These are phyloP conservation scores for Lasiosphaeriaceae sp. DNA, from an alignment of 495 filamentous ascomycete genomes.

Conservation along the genomic window DNA sequence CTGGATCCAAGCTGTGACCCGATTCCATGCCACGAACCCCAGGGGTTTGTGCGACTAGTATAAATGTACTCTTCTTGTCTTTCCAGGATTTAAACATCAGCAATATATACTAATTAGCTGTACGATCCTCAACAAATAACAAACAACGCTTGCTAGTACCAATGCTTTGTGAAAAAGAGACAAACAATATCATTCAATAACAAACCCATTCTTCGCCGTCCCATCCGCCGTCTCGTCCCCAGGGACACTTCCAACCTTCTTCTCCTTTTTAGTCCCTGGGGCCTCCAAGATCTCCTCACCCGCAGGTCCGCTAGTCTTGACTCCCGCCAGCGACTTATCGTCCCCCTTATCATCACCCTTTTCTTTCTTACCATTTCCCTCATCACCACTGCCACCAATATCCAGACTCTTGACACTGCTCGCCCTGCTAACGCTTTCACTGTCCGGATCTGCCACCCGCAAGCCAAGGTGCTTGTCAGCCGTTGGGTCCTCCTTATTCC, in stretches of 20 bases:
- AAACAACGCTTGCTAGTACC: no score
- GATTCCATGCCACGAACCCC: no score
- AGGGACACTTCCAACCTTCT: neutral
- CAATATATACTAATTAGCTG: no score
- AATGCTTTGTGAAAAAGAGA: no score
- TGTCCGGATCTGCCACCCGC: slow-evolving; percentile 56
- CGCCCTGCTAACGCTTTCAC: slow-evolving; percentile 62
- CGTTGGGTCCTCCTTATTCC: slow-evolving; percentile 37
- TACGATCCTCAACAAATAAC: no score
- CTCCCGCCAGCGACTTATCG: slow-evolving; percentile 22
- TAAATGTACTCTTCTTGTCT: no score
- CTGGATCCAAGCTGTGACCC: no score
- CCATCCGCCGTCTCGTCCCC: slow-evolving; percentile 3
- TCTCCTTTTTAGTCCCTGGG: neutral
- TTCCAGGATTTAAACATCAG: no score
- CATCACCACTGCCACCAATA: neutral
- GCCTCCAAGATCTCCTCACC: slow-evolving; percentile 27
- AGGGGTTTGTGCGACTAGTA: no score
- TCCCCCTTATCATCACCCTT: slow-evolving; percentile 10
- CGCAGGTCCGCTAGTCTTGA: slow-evolving; percentile 29
- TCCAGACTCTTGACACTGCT: slow-evolving; percentile 38
- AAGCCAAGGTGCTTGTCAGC: slow-evolving; percentile 62
- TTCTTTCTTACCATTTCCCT: neutral
- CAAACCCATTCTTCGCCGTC: slow-evolving; percentile 15
- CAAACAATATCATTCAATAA: slow-evolving; percentile 8